Conservation (phyloP, 106 monocot genomes). For the Chionographis japonica region DNA sequence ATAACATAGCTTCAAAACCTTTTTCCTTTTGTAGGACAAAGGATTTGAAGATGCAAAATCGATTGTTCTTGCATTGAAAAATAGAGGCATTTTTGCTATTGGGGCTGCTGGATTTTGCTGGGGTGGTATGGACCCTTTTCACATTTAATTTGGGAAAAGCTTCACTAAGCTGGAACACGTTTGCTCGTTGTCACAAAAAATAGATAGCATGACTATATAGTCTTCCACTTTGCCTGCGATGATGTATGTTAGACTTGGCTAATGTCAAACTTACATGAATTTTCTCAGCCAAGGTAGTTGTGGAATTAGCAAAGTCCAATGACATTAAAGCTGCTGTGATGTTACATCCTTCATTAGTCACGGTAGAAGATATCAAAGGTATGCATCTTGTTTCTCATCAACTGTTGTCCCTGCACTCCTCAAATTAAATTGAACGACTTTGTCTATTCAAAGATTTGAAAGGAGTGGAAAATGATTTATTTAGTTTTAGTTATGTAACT, state of each 20-base stretch:
- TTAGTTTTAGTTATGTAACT: too few relatives aligned
- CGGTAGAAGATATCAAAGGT: constrained; percentile 37
- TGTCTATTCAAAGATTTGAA: too few relatives aligned
- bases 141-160: background rate
- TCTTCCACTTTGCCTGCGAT: background rate
- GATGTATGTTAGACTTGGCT: background rate
- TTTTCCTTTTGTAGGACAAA: constrained; percentile 33
- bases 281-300: constrained; percentile 25
- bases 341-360: constrained; percentile 26
- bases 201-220: background rate
- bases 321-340: constrained; percentile 21
- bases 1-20: background rate
- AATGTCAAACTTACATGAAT: background rate
- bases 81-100: constrained; percentile 32
- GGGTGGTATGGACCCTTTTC: constrained; percentile 32
- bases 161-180: background rate
- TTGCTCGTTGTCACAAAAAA: background rate
- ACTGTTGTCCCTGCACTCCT: too few relatives aligned
- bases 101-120: constrained; percentile 59
- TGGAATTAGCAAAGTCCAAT: constrained; percentile 22
- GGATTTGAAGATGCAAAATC: constrained; percentile 61
- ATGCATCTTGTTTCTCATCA: background rate
- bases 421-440: too few relatives aligned
- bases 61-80: constrained; percentile 46
- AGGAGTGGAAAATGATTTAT: too few relatives aligned